Conservation (phyloP, 805 yeast species). For the Dipodascus albidus region DNA sequence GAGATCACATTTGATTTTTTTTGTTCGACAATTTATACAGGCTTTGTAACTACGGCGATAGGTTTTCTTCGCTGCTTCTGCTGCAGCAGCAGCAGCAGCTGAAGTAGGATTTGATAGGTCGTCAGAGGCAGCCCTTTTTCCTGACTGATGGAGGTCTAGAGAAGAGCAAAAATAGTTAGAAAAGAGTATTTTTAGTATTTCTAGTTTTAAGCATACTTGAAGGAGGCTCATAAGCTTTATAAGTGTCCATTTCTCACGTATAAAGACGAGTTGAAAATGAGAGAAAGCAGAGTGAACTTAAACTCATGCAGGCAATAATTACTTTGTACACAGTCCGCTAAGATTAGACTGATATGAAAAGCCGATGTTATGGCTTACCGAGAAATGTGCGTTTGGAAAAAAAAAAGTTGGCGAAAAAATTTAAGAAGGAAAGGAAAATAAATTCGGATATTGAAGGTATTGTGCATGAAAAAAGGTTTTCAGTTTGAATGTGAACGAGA, state of each 20-base stretch:
- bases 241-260: neutral
- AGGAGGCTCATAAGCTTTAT: neutral
- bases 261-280: no score
- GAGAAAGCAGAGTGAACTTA: no score
- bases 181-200: no score
- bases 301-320: no score
- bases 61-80: conserved; percentile 3
- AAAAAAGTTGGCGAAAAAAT: neutral
- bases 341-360: neutral
- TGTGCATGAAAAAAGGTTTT: neutral
- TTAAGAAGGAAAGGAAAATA: no score
- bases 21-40: conserved; percentile 71
- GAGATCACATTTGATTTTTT: conserved; percentile 79
- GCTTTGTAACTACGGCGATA: conserved; percentile 69
- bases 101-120: neutral
- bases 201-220: neutral
- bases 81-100: neutral
- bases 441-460: neutral
- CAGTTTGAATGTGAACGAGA: neutral
- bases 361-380: neutral
- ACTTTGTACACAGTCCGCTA: no score
- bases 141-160: neutral
- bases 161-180: no score
- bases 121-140: neutral
- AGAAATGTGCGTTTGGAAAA: neutral